phyloP scores from a whole-genome alignment of 1,284 basidiomycete species.

The Leucoagaricus sp. region DNA sequence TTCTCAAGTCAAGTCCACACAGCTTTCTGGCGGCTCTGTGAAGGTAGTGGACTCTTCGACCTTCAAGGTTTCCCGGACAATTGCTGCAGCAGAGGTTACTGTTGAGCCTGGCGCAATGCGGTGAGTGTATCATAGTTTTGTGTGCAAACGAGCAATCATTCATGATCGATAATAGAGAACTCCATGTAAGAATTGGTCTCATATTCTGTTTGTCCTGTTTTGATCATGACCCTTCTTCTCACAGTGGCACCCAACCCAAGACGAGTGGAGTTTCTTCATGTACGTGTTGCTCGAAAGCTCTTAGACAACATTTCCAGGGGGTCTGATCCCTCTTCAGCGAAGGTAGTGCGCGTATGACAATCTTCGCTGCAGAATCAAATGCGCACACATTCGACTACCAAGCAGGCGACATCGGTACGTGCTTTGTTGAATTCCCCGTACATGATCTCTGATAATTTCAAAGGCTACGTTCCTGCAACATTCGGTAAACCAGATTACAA shows the following conservation, averaged over 20 bases:
- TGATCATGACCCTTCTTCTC: slow-evolving; percentile 1
- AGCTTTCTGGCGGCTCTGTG: slow-evolving; percentile 57
- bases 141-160: not conserved
- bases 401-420: slow-evolving; percentile 62
- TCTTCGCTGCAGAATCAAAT: slow-evolving; percentile 62
- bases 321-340: slow-evolving; percentile 35
- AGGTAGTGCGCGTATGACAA: slow-evolving; percentile 59
- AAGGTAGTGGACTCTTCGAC: slow-evolving; percentile 64
- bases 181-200: slow-evolving; percentile 32
- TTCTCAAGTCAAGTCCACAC: slow-evolving; percentile 51
- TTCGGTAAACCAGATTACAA: slow-evolving; percentile 41
- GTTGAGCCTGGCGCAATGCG: slow-evolving; percentile 69
- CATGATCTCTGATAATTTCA: slow-evolving; percentile 13
- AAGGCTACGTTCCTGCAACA: slow-evolving; percentile 58
- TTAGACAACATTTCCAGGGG: no score
- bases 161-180: slow-evolving; percentile 43
- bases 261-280: slow-evolving; percentile 67
- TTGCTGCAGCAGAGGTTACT: slow-evolving; percentile 67
- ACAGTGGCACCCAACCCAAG: slow-evolving; percentile 75
- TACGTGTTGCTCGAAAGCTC: slow-evolving; percentile 22
- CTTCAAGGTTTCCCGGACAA: slow-evolving; percentile 53
- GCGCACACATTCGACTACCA: slow-evolving; percentile 72
- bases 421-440: slow-evolving; percentile 7
- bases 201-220: not conserved
- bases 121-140: slow-evolving; percentile 31